phyloP scores from a whole-genome alignment of 108 stramenopile genomes.

The Nannochloropsis salina region DNA sequence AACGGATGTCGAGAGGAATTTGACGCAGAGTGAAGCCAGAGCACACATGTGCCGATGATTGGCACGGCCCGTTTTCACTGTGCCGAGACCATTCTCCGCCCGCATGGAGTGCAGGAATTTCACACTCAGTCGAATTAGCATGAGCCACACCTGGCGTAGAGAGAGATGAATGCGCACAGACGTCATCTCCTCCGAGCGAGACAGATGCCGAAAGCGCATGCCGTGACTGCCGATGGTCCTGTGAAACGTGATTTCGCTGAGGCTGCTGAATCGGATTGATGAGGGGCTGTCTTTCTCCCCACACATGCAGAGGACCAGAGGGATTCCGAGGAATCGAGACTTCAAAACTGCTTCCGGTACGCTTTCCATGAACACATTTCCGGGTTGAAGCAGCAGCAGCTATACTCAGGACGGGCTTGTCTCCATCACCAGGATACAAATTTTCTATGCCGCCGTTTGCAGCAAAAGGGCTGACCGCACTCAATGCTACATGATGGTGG shows the following conservation, averaged over 20 bases:
- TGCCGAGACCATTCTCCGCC: background rate
- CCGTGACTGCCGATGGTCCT: conserved; percentile 21
- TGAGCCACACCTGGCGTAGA: too few relatives aligned
- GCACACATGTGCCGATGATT: background rate
- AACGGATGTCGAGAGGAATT: conserved; percentile 25
- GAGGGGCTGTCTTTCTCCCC: background rate
- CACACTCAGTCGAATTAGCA: too few relatives aligned
- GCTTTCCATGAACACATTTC: background rate
- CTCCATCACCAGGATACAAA: background rate
- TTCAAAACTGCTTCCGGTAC: background rate
- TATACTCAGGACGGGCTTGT: background rate
- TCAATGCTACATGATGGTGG: background rate
- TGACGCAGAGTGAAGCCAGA: background rate
- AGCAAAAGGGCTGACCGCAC: background rate
- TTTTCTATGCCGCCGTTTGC: background rate
- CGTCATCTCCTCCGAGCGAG: conserved; percentile 21
- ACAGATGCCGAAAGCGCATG: background rate
- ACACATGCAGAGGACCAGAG: background rate
- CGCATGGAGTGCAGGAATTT: too few relatives aligned
- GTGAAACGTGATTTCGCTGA: background rate
- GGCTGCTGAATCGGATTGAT: background rate
- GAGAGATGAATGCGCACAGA: background rate
- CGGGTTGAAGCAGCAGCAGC: background rate
- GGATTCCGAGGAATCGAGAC: conserved; percentile 7
- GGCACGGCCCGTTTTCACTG: background rate